Conservation (phyloP, 2,329 filamentous ascomycete genomes). For the Exophiala sp. region DNA sequence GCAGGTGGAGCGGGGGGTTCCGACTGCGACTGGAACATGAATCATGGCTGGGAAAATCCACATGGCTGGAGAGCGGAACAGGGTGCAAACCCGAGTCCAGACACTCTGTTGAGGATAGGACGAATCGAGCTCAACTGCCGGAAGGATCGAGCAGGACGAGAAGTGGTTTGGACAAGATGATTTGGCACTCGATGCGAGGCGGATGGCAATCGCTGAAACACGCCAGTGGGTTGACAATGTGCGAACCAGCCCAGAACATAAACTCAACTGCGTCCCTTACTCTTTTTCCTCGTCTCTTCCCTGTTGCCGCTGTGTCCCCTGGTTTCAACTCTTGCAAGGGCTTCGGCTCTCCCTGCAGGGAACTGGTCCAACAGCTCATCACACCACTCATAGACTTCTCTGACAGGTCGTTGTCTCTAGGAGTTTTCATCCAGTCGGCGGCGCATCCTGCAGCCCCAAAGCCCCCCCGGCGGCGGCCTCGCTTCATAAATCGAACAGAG, state of each 20-base stretch:
- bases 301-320: conserved; percentile 8
- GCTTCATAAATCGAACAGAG: neutral
- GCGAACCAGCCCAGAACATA: conserved; percentile 5
- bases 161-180: conserved; percentile 10
- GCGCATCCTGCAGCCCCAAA: neutral
- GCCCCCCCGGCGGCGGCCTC: neutral
- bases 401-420: neutral
- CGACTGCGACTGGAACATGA: neutral
- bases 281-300: neutral
- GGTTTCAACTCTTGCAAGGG: conserved; percentile 22
- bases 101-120: conserved; percentile 5
- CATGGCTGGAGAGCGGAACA: conserved; percentile 5
- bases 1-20: conserved; percentile 2
- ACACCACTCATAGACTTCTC: neutral
- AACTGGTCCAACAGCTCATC: neutral
- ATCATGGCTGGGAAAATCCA: conserved; percentile 7
- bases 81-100: conserved; percentile 7
- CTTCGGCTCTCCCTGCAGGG: neutral
- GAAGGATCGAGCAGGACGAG: neutral
- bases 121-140: neutral
- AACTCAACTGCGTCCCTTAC: neutral
- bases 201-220: conserved; percentile 17
- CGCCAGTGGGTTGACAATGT: conserved; percentile 12
- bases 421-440: neutral
- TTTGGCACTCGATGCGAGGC: conserved; percentile 14